These are phyloP conservation scores for Phylloporus sp. DNA, from an alignment of 1,284 basidiomycete genomes.

Conservation along the genomic window DNA sequence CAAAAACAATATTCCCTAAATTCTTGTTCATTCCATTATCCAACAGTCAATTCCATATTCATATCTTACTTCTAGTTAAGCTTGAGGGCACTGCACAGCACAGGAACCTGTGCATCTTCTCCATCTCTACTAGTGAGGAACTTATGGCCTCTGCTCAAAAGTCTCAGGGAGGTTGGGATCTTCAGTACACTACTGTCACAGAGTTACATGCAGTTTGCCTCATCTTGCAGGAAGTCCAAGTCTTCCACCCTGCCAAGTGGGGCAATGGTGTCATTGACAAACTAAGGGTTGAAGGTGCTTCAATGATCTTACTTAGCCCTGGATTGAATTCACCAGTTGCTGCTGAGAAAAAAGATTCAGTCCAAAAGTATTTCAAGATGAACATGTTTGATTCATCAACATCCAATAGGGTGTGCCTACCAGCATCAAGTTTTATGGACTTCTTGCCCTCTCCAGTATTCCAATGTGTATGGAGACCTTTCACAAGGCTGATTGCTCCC, in stretches of 20 bases:
- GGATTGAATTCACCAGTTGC: slow-evolving; percentile 79
- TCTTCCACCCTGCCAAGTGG: slow-evolving; percentile 85
- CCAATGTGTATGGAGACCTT: slow-evolving; percentile 88
- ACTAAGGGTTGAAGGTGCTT: slow-evolving; percentile 82
- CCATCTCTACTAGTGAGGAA: slow-evolving; percentile 80
- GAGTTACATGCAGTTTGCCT: slow-evolving; percentile 90
- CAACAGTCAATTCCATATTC: slow-evolving; percentile 13
- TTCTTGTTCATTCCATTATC: slow-evolving; percentile 19
- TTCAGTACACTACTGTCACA: slow-evolving; percentile 72
- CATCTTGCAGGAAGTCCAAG: slow-evolving; percentile 85
- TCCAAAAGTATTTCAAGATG: not conserved
- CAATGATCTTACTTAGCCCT: slow-evolving; percentile 76
- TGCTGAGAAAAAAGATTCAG: slow-evolving; percentile 85
- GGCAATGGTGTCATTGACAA: slow-evolving; percentile 80
- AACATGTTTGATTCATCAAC: slow-evolving; percentile 2
- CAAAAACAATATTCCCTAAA: slow-evolving; percentile 13
- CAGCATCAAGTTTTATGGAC: slow-evolving; percentile 82
- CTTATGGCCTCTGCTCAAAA: slow-evolving; percentile 86
- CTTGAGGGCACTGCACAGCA: slow-evolving; percentile 83
- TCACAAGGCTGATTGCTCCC: slow-evolving; percentile 94
- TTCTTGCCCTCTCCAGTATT: slow-evolving; percentile 40
- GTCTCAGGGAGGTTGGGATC: slow-evolving; percentile 56
- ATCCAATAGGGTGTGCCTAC: slow-evolving; percentile 82
- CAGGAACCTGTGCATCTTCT: slow-evolving; percentile 89
- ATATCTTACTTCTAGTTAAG: slow-evolving; percentile 51